Evolutionary conservation across 345 rosid genomes (phyloP).

Genomic region (Camelina neglecta): DNA sequence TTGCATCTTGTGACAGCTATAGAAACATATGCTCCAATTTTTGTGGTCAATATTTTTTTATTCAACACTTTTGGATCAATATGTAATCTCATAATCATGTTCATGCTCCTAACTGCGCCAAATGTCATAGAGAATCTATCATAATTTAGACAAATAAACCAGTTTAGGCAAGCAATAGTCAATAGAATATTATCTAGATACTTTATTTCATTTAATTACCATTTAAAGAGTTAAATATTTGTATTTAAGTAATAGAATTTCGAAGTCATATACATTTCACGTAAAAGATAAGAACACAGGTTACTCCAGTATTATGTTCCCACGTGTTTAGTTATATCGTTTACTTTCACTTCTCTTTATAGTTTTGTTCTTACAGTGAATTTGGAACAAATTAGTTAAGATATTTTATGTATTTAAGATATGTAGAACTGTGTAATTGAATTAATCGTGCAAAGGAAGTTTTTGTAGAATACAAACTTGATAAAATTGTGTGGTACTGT

Average conservation of each 20-base stretch:
- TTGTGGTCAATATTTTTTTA: not conserved
- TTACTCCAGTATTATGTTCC: not conserved
- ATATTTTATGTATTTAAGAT: not conserved
- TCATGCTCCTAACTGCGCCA: constrained; percentile 1
- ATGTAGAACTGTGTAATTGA: not conserved
- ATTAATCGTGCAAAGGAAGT: too few species aligned
- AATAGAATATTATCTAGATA: not conserved
- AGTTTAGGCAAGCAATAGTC: not conserved
- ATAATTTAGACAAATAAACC: not conserved
- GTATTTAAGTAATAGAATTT: not conserved
- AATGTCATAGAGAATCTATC: constrained; percentile 20
- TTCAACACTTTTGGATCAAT: constrained; percentile 17
- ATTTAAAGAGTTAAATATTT: not conserved
- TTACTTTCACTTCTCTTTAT: constrained; percentile 7
- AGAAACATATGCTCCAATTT: not conserved
- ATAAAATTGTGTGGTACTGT: not conserved
- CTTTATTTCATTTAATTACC: not conserved
- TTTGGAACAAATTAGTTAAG: not conserved
- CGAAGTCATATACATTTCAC: constrained; percentile 16
- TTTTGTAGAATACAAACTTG: not conserved
- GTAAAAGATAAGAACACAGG: constrained; percentile 23
- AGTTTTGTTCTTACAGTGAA: not conserved
- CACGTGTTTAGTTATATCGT: constrained; percentile 22
- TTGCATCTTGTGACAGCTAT: not conserved
- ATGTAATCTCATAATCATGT: constrained; percentile 5